Evolutionary conservation across 148 eudicot genomes (phyloP).

Genomic region (Mesembryanthemum crystallinum): DNA sequence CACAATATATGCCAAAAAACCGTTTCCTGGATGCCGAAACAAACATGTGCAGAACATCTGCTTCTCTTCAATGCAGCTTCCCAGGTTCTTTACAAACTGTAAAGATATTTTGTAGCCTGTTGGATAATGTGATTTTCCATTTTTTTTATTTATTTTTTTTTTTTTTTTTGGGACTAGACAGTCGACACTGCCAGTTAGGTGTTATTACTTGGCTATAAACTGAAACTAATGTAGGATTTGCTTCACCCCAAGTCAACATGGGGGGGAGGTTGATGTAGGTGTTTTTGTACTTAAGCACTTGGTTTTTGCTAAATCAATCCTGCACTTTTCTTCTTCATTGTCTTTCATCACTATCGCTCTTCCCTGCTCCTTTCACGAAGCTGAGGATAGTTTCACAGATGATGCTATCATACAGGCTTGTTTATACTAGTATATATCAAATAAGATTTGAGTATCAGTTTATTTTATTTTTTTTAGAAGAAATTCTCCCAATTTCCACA

Average conservation of each 20-base stretch:
- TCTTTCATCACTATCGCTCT: neutral
- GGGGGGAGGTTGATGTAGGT: conserved; percentile 11
- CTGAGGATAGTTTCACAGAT: no score
- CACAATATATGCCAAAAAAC: neutral
- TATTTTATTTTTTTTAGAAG: no score
- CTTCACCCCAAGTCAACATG: conserved; percentile 13
- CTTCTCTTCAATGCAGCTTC: conserved; percentile 9
- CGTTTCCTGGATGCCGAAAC: neutral
- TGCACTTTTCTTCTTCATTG: neutral
- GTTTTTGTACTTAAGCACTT: neutral
- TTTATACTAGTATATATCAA: no score
- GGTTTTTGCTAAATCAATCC: neutral
- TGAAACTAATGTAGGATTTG: conserved; percentile 14
- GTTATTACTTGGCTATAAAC: neutral
- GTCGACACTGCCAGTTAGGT: conserved; percentile 6
- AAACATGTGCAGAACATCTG: conserved; percentile 1
- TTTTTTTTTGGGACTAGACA: neutral
- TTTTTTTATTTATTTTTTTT: neutral
- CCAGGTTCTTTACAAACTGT: conserved; percentile 27
- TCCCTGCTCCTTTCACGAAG: no score
- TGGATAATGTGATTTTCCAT: neutral
- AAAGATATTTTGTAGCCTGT: conserved; percentile 25
- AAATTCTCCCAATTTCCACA: no score
- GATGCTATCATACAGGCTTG: no score
- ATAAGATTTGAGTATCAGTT: no score